Conservation (phyloP, 148 eudicot genomes). For the Cornus suecica region DNA sequence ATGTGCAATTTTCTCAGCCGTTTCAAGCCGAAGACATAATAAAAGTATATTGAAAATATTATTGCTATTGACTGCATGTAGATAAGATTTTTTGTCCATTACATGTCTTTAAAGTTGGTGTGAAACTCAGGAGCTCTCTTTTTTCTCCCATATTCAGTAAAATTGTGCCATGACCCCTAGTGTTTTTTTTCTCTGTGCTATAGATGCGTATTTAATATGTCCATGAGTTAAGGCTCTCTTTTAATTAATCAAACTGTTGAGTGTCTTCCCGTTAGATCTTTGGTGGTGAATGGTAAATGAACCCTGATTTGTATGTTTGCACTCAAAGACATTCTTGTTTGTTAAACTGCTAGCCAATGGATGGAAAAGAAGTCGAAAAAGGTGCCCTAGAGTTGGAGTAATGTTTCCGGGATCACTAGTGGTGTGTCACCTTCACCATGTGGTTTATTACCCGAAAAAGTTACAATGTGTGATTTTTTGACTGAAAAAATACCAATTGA, state of each 20-base stretch:
- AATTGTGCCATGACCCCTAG: neutral
- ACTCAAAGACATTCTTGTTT: neutral
- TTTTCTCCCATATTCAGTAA: neutral
- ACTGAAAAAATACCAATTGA: slow-evolving; percentile 15
- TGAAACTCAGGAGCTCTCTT: neutral
- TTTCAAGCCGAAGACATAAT: slow-evolving; percentile 93
- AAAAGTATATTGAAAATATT: slow-evolving; percentile 45
- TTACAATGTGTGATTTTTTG: slow-evolving; percentile 18
- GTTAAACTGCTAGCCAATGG: too few species aligned
- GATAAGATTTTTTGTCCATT: neutral
- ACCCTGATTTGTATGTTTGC: neutral
- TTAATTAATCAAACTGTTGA: neutral
- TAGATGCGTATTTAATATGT: neutral
- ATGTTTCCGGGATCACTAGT: slow-evolving; percentile 30
- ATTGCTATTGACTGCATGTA: too few species aligned
- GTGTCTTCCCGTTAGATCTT: neutral
- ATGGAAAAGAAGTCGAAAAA: slow-evolving; percentile 44
- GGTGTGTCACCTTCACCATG: slow-evolving; percentile 38
- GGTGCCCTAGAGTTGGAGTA: slow-evolving; percentile 40
- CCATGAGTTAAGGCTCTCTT: neutral
- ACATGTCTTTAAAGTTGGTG: neutral
- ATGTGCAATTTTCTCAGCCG: slow-evolving; percentile 79
- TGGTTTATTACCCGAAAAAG: slow-evolving; percentile 19
- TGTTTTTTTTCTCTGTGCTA: neutral
- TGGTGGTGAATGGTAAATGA: neutral